These are phyloP conservation scores for Alternaria novae-zelandiae DNA, from an alignment of 2,329 filamentous ascomycete species.

Conservation along the genomic window DNA sequence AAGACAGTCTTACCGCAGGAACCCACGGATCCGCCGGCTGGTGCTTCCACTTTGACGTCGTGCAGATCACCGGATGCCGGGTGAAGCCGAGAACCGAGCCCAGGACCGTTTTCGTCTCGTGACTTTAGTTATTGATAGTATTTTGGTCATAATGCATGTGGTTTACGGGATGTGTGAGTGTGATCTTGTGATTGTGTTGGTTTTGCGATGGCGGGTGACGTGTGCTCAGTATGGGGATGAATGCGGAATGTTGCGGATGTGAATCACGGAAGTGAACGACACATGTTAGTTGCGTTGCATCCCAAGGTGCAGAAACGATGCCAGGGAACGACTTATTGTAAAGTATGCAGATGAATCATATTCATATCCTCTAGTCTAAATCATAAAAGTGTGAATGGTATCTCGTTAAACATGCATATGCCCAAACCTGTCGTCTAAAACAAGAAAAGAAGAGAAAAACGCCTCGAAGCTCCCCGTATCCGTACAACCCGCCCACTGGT, in stretches of 20 bases:
- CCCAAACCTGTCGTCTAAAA: neutral
- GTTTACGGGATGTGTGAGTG: neutral
- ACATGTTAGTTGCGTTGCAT: too few species aligned
- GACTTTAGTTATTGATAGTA: neutral
- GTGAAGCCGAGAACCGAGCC: neutral
- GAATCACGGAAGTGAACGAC: too few species aligned
- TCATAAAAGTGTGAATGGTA: neutral
- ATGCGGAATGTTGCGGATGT: neutral
- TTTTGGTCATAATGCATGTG: neutral
- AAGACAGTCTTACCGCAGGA: neutral
- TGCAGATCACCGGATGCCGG: neutral
- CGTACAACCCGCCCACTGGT: neutral
- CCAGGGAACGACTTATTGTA: neutral
- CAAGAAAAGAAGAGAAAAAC: neutral
- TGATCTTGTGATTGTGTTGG: neutral
- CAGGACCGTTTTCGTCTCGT: neutral
- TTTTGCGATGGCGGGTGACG: neutral
- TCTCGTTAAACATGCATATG: neutral
- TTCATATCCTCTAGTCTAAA: neutral
- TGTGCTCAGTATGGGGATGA: rapidly evolving
- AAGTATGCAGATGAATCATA: neutral
- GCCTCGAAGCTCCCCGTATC: neutral
- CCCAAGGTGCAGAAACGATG: too few species aligned
- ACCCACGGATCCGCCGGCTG: neutral
- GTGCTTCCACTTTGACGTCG: neutral